Evolutionary conservation across 139 green algal species (phyloP), one percentile per base, ranked within the genome.

Genomic region (Chlamydomonas asymmetrica): DNA sequence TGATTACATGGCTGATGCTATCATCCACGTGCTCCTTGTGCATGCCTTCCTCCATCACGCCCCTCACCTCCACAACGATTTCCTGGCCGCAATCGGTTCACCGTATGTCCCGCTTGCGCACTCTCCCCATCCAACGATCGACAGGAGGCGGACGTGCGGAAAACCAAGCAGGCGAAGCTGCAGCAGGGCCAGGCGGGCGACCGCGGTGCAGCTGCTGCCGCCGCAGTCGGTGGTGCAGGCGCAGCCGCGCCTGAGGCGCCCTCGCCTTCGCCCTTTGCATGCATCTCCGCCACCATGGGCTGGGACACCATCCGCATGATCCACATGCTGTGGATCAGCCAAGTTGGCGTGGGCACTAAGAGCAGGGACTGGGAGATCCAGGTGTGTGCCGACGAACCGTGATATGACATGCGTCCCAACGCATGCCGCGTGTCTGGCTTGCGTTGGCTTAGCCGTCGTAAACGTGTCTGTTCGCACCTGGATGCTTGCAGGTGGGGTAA

Each of bases 301-400:
- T 94, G 85, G 86, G 86, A 93, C 59, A 89, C 81, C 9, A 94
- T 97, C 82, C 74, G 88, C 50, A 72, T 92, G 67, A 73, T 93
- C 35, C 78, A 84, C 18, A 80, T 78, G 32, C 57, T 89, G 48
- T 96, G 85, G 85, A 74, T 87, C 73, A 54, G 48, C 31, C 79
- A 92, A 70, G 85, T 90, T 31, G 81, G 88, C n/a, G 43, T 81
- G 48, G 76, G 79, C 43, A 23, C 52, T 18, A 78, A 82, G 49
- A 65, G 49, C 49, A 93, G 93, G 68, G 81, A 95, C 81, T 95
- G 91, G 92, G 79, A 90, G n/a, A 76, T 94, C 71, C 89, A 93
- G 87, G 88, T 89, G 71, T 13, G 66, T 0, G 29, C 64, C 48
- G 16, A 3, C 10, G 29, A 74, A 50, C 43, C 27, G 25, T 41